Evolutionary conservation across 169 alveolate species (phyloP).

Genomic region (Cryptosporidium meleagridis): DNA sequence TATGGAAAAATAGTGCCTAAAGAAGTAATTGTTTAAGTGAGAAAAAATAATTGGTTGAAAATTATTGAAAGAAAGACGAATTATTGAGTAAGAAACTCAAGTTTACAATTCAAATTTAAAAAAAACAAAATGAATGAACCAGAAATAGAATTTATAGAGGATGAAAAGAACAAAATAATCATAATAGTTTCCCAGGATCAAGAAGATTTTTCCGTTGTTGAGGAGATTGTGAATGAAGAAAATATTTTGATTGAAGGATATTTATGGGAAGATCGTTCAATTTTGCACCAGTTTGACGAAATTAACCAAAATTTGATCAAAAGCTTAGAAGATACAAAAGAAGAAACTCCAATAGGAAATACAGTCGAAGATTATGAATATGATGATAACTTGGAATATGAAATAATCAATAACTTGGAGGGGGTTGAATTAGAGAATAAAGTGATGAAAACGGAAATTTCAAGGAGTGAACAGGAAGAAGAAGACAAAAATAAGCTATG

Average conservation of each 20-base stretch:
- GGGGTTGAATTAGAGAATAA: neutral
- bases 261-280: conserved; percentile 6
- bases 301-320: neutral
- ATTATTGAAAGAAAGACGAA: no score
- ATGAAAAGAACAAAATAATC: neutral
- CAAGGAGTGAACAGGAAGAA: neutral
- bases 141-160: conserved; percentile 21
- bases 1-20: neutral
- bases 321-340: neutral
- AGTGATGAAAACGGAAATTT: neutral
- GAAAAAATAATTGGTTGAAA: neutral
- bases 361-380: neutral
- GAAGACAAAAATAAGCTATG: no score
- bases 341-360: neutral
- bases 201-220: neutral
- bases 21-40: neutral
- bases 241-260: conserved; percentile 8
- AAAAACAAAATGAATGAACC: neutral
- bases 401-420: neutral
- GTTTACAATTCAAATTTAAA: neutral
- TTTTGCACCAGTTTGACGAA: neutral
- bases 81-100: no score
- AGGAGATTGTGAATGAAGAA: conserved; percentile 18
- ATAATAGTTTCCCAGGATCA: conserved; percentile 19
- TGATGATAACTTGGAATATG: neutral